Evolutionary conservation across 139 green algal genomes (phyloP), one percentile per base, ranked within the genome.

Genomic region (Auxenochlorella pyrenoidosa): DNA sequence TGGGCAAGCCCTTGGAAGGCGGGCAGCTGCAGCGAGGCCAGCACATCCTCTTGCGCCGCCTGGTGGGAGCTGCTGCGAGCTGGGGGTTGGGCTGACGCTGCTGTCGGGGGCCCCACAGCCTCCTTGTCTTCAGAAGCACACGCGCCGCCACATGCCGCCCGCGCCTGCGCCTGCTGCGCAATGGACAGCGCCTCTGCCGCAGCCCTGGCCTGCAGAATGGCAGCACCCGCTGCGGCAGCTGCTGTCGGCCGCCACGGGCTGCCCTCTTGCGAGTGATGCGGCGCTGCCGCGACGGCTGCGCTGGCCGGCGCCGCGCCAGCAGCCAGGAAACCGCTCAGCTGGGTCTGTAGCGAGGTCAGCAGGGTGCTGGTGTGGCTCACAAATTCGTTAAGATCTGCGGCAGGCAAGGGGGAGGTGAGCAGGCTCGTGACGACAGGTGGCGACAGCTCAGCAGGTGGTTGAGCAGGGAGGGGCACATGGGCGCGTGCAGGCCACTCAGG

Each of bases 21-120:
- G n/a, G 78, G 78, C 78, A 83, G 78, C 78, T 83, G 78, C 78
- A 83, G 32, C 15, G 28, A 3, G 21, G 51, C 51, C n/a, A 83
- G 54, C 32, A 34, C 78, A 51, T 83, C 78, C n/a, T 15, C 24
- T 2, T 24, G 10, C 22, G 15, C 54, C 22, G 54, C 54, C 6
- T 18, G 63, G 5, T 1, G 24, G 4, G 63, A 36, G 30, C 63
- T 71, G 54, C 54, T 13, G 22, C 10, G 10, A 68, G 47, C 5
- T 6, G 44, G 10, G 13, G 16, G 32, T 47, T 41, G 43, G 24
- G 75, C 32, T 65, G 43, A 5, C 36, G 47, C 47, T 41, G 75
- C 73, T 6, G 38, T 34, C 66, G 12, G 30, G 19, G 66, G 1
- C n/a, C 3, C 32, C 66, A 38, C 32, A 22, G 66, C 32, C 32